Evolutionary conservation across 2,329 filamentous ascomycete species (phyloP), one percentile per base, ranked within the genome.

Genomic region (Nemania sp.): DNA sequence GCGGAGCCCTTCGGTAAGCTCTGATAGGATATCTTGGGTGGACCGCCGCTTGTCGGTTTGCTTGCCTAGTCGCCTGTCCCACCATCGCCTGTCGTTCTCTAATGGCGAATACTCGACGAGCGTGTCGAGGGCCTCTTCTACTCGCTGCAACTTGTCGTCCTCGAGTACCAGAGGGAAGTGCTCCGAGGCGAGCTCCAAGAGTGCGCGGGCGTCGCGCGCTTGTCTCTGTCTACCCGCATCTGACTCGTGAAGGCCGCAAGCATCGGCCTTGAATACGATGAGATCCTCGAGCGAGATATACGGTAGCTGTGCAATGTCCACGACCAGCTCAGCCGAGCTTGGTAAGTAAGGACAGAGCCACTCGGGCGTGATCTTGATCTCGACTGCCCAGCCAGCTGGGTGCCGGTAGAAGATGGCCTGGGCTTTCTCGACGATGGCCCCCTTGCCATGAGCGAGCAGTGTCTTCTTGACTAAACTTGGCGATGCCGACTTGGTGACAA

Each of bases 271-370:
- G 66, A 72, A 72, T 58, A 72, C 67, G 52, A 72, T 49, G 27
- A 72, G 66, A 27, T 72, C 70, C 26, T 43, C 56, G 8, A 72
- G 69, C 15, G 70, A 71, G 35, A 71, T 57, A 24, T 72, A 72
- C 1, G 70, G 70, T 45, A 70, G 32, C 29, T 51, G 41, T 35
- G 56, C 26, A 47, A 71, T 62, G 38, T 68, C 58, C n/a, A 38
- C 54, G 13, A 71, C 41, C 1, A 26, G 22, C 52, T 66, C 63
- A 27, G 64, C 68, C 18, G 70, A 66, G 54, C 22, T 38, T 22
- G 70, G 69, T 10, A 71, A 56, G 43, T 68, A 72, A 54, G 70
- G 69, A n/a, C 67, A 69, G 20, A 72, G 66, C 69, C 70, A 72
- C 45, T 70, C 70, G 5, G 70, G 70, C 24, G 70, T 72, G 58